Percentiles rank a stretch among this genome's conserved stretches.
Conservation (phyloP, 306 rosid genomes). For the Mimosa bimucronata region DNA sequence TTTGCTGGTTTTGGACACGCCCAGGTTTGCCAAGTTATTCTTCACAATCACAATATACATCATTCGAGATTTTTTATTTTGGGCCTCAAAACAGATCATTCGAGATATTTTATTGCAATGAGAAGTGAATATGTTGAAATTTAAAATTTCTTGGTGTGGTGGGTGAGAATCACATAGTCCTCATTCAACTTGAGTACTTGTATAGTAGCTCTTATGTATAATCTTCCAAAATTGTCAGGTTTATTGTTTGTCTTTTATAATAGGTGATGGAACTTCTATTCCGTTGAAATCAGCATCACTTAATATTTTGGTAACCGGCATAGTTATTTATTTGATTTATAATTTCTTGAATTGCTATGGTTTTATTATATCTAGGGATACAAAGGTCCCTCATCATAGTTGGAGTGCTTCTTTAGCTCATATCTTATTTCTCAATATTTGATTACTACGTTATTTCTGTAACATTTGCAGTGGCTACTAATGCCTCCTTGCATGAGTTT, state of each 20-base stretch:
- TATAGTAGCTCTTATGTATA: too few species aligned
- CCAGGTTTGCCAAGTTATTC: neutral
- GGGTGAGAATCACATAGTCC: too few species aligned
- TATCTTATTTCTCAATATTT: neutral
- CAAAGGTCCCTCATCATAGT: neutral
- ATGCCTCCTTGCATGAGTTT: conserved; percentile 82
- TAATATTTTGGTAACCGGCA: neutral
- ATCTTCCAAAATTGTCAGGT: too few species aligned
- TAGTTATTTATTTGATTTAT: neutral
- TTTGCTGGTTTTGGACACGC: conserved; percentile 10
- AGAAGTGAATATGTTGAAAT: too few species aligned
- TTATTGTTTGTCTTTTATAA: too few species aligned
- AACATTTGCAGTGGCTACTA: conserved; percentile 72
- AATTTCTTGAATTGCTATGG: neutral
- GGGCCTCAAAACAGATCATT: too few species aligned
- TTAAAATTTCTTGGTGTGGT: too few species aligned
- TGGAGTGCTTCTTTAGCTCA: neutral
- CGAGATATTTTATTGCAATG: too few species aligned
- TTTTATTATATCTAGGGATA: neutral
- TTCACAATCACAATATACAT: neutral
- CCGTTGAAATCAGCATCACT: too few species aligned
- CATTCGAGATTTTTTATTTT: too few species aligned
- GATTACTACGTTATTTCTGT: neutral
- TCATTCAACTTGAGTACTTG: too few species aligned
- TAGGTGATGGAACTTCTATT: too few species aligned